Base-by-base conservation (phyloP, 202 grass and related monocot species). In the Carex sylvatica region DNA sequence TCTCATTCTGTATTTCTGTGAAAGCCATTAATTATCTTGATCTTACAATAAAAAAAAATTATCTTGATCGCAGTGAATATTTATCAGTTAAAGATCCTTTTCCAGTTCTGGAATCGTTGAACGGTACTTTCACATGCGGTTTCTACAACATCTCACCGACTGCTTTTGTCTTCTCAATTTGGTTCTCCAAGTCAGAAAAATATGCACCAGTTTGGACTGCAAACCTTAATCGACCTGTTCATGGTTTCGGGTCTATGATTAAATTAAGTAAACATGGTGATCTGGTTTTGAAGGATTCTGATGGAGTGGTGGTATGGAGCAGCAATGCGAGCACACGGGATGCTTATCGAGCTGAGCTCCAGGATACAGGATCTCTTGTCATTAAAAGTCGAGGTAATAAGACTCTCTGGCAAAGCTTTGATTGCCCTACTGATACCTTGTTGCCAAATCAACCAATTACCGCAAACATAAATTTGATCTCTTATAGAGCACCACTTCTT, bases 131-230 rank as follows among this genome's bases (percentile, higher is more conserved):
- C 64, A 49, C 88, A 28, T 82, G 84, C 8, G 90, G 93, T 36
- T 95, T 95, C 87, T 86, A 95, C 88, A 64, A 38, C 28, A 78
- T 62, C 1, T 91, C 85, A 1, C 3, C 78, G 33, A 84, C 80
- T 61, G 88, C 82, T 38, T 92, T 81, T 81, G 87, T 68, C 78
- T 81, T 95, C 88, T 95, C 92, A 70, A 36, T 95, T 65, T 95
- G 90, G 90, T 92, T 92, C 82, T 24, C 84, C 3, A 81, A 84
- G 59, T 78, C 91, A 18, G 72, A 54, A 30, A 75, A 59, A 24
- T 80, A 56, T 26, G 42, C 86, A 54, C 73, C 79, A 0, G 90
- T 90, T 78, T 95, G 90, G 93, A 88, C 83, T 18, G 88, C 92
- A 26, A 56, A 74, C 26, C 84, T 33, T 2, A 55, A 20, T 9